Conservation (phyloP, 768 basidiomycete species). For the Hortiboletus flavorubellus region DNA sequence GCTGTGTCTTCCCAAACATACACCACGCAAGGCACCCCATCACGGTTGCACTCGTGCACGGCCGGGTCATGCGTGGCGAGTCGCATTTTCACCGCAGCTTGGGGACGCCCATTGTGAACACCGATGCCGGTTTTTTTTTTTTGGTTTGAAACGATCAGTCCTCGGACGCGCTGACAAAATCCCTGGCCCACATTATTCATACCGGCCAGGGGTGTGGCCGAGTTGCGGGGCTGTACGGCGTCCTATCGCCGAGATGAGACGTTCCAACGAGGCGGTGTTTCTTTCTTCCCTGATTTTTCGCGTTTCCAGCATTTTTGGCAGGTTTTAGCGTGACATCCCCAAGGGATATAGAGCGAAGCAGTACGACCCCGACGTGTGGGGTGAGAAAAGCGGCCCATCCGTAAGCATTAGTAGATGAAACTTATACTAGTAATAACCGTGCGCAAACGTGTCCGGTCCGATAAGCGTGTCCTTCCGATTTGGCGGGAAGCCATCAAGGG, state of each 20-base stretch:
- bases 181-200: neutral
- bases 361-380: neutral
- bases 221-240: neutral
- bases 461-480: neutral
- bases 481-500: neutral
- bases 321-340: neutral
- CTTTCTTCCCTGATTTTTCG: no score
- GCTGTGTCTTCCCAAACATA: conserved; percentile 9
- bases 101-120: neutral
- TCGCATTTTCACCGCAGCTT: conserved; percentile 6
- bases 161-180: neutral
- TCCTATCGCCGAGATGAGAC: conserved; percentile 7
- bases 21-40: neutral
- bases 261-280: neutral
- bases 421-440: conserved; percentile 1
- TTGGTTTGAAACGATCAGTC: no score
- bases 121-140: neutral
- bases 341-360: no score
- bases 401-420: neutral
- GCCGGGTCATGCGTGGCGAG: conserved; percentile 16
- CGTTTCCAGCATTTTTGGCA: no score
- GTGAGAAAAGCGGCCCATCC: neutral
- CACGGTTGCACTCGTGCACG: neutral
- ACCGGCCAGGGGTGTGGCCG: neutral
- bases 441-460: neutral